These are phyloP conservation scores for Coemansia sp. DNA, from an alignment of 192 early-diverging fungal species.

Conservation along the genomic window DNA sequence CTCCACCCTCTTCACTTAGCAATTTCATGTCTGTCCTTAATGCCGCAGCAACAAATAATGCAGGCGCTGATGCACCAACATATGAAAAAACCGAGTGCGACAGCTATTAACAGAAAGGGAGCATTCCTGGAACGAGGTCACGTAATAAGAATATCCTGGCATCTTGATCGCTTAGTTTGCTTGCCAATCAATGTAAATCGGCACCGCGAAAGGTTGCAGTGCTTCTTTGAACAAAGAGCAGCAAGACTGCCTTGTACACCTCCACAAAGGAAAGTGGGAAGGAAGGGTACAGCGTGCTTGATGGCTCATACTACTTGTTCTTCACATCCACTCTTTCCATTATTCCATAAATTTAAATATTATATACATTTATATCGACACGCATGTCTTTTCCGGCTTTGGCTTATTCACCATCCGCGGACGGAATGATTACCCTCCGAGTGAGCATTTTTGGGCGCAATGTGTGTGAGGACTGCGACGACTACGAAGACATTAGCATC, in stretches of 20 bases:
- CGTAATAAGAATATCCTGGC: too few species aligned
- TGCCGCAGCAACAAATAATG: too few species aligned
- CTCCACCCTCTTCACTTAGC: too few species aligned
- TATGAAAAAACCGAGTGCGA: too few species aligned
- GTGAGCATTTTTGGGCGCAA: neutral
- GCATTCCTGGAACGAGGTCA: too few species aligned
- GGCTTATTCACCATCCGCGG: neutral
- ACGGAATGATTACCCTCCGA: neutral
- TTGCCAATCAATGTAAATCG: too few species aligned
- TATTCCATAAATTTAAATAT: neutral
- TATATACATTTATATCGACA: neutral
- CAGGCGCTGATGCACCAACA: too few species aligned
- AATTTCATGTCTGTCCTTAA: too few species aligned
- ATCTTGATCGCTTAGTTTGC: too few species aligned
- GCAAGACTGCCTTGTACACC: neutral
- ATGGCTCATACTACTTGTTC: neutral
- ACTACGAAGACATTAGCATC: neutral
- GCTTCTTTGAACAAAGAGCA: neutral
- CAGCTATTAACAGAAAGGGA: too few species aligned
- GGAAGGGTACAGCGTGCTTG: neutral
- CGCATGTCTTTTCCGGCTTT: neutral
- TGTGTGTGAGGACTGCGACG: neutral
- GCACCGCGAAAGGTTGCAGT: too few species aligned
- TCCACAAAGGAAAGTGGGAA: neutral
- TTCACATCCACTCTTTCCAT: neutral